Evolutionary conservation across 176 grass and related monocot genomes (phyloP), one percentile per base, ranked within the genome.

Genomic region (Raddia guianensis): DNA sequence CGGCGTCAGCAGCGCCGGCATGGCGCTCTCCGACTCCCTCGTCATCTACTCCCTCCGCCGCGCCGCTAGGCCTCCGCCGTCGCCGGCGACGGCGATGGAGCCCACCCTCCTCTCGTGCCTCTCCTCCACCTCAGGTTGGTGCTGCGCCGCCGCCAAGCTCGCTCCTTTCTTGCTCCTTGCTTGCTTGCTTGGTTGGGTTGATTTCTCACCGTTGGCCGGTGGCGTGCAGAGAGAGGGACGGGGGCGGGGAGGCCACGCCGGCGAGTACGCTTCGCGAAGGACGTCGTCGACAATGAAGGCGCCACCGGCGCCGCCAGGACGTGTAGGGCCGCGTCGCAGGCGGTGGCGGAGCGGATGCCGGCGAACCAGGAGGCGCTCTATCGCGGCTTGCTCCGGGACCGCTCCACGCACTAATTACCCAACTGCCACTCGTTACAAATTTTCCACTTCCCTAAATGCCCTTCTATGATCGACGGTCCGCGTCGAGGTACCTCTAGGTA

Each of bases 351-450:
- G 14, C 78, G 70, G 51, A 93, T 97, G 94, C 94, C 94, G 53
- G 87, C 91, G 8, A 97, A 97, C 83, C 68, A 90, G 66, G 90
- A 84, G 85, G 94, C 85, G 72, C 85, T 97, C 12, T 97, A 97
- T 85, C 86, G 91, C 51, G 94, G 94, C 84, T 92, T 97, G 71
- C 90, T 97, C 82, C 94, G 89, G 16, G 87, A 92, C 64, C 89
- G 91, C 54, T 70, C 76, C 78, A 45, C 83, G 63, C 89, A 89
- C 72, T 27, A 27, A 27, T 27, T 27, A 27, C 27, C 27, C 27
- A 27, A 27, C 27, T 27, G 27, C 27, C 27, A 27, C 27, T 27
- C 27, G 27, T 27, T 27, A 27, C 27, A 27, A 27, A 27, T 27
- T 27, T 27, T 27, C 1, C 27, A 27, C 27, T 27, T 27, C 1